Percentiles rank a stretch among this genome's conserved stretches.
phyloP scores from a whole-genome alignment of 768 basidiomycete species.

The Dentipellis sp. region DNA sequence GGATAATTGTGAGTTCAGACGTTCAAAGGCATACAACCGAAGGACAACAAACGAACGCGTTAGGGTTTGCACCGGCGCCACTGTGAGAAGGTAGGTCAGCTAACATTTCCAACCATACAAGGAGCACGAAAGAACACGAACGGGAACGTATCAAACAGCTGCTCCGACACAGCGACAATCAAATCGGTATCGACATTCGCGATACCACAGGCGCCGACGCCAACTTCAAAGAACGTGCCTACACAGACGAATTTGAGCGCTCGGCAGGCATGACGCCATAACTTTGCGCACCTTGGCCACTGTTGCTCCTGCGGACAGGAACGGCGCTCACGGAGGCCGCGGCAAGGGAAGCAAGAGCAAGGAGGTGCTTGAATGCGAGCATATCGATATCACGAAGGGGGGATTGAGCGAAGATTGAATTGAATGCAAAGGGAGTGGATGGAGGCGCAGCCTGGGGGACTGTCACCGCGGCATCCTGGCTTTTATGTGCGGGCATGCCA shows the following conservation, averaged over 20 bases:
- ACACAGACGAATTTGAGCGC: not conserved
- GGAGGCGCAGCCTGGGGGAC: not conserved
- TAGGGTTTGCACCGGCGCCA: not conserved
- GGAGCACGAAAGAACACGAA: not conserved
- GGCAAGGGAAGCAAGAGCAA: not conserved
- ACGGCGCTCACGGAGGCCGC: not conserved
- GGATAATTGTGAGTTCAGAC: not conserved
- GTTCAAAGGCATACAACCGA: not conserved
- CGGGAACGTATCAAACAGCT: not conserved
- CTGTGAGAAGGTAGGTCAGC: not conserved
- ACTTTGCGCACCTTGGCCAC: too few species aligned
- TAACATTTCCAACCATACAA: conserved; percentile 31
- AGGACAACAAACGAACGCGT: not conserved
- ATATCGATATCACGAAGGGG: not conserved
- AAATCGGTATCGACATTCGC: not conserved
- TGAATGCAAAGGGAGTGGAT: not conserved
- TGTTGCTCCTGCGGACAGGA: not conserved
- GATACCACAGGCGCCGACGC: not conserved
- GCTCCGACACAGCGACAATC: not conserved
- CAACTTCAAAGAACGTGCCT: not conserved
- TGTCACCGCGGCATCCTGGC: too few species aligned
- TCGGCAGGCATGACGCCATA: not conserved
- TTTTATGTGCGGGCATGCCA: too few species aligned
- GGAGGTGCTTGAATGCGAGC: not conserved
- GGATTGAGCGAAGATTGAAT: not conserved